phyloP scores from a whole-genome alignment of 2,329 filamentous ascomycete species.

The Cladosporium oxysporum region DNA sequence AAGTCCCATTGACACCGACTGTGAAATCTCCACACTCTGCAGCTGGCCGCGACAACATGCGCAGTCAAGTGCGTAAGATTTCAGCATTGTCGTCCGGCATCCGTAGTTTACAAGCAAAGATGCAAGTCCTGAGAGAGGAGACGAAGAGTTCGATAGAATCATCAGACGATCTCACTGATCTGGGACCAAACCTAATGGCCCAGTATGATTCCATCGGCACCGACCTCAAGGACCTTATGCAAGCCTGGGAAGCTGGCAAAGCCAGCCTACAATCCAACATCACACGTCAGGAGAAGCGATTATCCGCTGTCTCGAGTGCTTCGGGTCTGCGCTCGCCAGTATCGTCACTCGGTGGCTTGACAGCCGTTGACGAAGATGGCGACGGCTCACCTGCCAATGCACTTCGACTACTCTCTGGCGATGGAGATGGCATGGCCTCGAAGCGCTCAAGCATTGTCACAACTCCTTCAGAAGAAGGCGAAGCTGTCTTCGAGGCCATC shows the following conservation, averaged over 20 bases:
- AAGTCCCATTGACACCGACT: constrained; percentile 55
- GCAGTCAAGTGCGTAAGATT: constrained; percentile 83
- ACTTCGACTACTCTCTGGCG: constrained; percentile 75
- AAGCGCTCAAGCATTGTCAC: constrained; percentile 53
- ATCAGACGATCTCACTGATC: constrained; percentile 59
- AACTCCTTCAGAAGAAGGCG: constrained; percentile 43
- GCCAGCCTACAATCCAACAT: constrained; percentile 79
- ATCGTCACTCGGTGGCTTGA: constrained; percentile 64
- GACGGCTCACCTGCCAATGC: constrained; percentile 65
- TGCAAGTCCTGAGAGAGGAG: constrained; percentile 88
- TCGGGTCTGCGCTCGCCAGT: constrained; percentile 50
- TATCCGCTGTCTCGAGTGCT: constrained; percentile 51
- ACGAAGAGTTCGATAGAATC: constrained; percentile 78
- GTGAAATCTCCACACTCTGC: constrained; percentile 61
- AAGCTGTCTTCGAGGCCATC: constrained; percentile 83
- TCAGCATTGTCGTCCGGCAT: constrained; percentile 88
- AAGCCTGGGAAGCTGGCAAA: constrained; percentile 64
- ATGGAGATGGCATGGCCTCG: constrained; percentile 45
- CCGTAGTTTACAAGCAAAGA: constrained; percentile 87
- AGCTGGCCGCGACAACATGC: constrained; percentile 78
- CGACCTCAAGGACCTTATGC: constrained; percentile 66
- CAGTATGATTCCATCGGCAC: constrained; percentile 95
- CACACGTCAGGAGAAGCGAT: constrained; percentile 70
- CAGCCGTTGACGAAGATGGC: constrained; percentile 52
- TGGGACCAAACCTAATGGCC: constrained; percentile 75